Base-by-base conservation (phyloP, 352 stramenopile species). In the Achlya hypogyna region DNA sequence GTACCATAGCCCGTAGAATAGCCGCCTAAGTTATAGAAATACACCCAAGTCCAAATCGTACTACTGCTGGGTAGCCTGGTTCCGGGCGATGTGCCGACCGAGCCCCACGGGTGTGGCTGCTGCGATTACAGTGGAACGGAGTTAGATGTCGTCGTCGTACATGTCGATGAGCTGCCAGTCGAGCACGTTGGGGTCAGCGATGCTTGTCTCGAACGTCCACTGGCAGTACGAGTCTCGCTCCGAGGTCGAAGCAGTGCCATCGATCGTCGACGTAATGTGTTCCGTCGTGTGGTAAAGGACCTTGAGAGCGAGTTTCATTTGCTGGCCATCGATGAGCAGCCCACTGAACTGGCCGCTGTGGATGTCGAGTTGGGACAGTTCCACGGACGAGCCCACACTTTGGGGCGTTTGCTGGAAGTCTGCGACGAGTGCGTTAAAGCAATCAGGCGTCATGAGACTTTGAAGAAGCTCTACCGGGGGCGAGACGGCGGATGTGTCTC, bases 241-340 rank as follows among this genome's bases (percentile, higher is more conserved):
- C 14, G 60, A 47, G 20, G 27, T 38, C 23, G 42, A 20, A 10
- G 49, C 42, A 12, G 35, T 22, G 42, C 42, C 47, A 16, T 32
- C 47, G 12, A 56, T 58, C 20, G 42, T 54, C 31, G 22, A 23
- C 2, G 59, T 58, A 35, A 65, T n/a, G 42, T 65, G 59, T 29
- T 65, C 59, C 16, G 59, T 43, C 28, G 59, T 65, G 59, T 65
- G 29, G 35, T 53, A 65, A 16, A 53, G 9, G 25, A 65, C 59
- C 18, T 32, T 56, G 16, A 65, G 10, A 16, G 56, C 25, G 25
- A 56, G 49, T n/a, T 56, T 56, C 49, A 56, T 56, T n/a, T 56
- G 49, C 49, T 56, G 49, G 25, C 49, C 49, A 20, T 56, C 49
- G 8, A 56, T 10, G 49, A 56, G 49, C 31, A 56, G 31, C 25